Evolutionary conservation across 1,139 yeast species (phyloP).

Genomic region (Blastobotrys aristatus): DNA sequence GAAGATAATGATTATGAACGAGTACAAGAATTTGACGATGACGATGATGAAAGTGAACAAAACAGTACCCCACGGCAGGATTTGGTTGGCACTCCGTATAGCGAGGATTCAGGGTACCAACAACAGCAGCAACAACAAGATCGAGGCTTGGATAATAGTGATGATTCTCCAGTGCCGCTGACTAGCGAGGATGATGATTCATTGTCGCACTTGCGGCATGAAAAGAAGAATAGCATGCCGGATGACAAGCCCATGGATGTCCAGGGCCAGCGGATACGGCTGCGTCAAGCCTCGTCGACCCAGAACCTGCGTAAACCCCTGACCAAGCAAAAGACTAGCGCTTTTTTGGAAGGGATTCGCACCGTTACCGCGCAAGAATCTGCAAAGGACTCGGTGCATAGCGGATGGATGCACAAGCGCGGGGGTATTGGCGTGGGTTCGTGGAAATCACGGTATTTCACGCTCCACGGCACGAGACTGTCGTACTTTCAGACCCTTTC

Average conservation of each 20-base stretch:
- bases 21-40: not conserved
- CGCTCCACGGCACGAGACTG: slow-evolving; percentile 86
- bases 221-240: slow-evolving; percentile 3
- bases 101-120: not conserved
- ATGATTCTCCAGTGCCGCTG: not conserved
- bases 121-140: too few species aligned
- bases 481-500: slow-evolving; percentile 79
- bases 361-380: slow-evolving; percentile 73
- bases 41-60: not conserved
- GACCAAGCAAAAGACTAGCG: slow-evolving; percentile 59
- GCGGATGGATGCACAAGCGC: slow-evolving; percentile 96
- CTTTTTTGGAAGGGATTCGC: slow-evolving; percentile 89
- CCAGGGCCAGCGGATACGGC: slow-evolving; percentile 18
- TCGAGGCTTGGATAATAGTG: not conserved
- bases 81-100: too few species aligned
- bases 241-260: slow-evolving; percentile 1
- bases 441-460: slow-evolving; percentile 88
- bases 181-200: not conserved
- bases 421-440: slow-evolving; percentile 81
- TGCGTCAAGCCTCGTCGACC: slow-evolving; percentile 29
- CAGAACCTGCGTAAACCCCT: slow-evolving; percentile 26
- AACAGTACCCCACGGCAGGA: too few species aligned
- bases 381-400: slow-evolving; percentile 63
- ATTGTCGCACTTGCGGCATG: not conserved
- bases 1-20: slow-evolving; percentile 6